These are phyloP conservation scores for Rhizopogon salebrosus DNA, from an alignment of 768 basidiomycete species.

Conservation along the genomic window DNA sequence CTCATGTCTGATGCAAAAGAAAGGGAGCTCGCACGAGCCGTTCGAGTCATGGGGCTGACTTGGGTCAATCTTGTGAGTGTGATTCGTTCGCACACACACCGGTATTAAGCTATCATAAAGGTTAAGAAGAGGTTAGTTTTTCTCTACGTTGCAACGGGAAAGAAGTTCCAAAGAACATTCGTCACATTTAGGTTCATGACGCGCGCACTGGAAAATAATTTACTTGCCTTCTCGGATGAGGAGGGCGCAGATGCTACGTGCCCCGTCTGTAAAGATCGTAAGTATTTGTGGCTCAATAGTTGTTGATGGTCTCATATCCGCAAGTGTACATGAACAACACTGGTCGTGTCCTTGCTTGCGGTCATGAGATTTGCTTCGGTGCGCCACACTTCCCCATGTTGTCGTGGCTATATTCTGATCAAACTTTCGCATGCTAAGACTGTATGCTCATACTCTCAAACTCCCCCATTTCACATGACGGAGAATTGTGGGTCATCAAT, in stretches of 20 bases:
- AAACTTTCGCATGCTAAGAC: slow-evolving; percentile 28
- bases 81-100: background rate
- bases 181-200: slow-evolving; percentile 35
- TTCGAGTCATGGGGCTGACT: slow-evolving; percentile 37
- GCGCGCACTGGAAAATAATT: slow-evolving; percentile 40
- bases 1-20: slow-evolving; percentile 43
- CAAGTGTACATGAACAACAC: slow-evolving; percentile 44
- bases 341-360: slow-evolving; percentile 59
- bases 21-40: slow-evolving; percentile 54
- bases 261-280: slow-evolving; percentile 64
- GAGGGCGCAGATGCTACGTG: slow-evolving; percentile 46
- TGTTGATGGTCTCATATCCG: background rate
- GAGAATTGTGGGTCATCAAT: slow-evolving; percentile 46
- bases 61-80: slow-evolving; percentile 23
- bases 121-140: slow-evolving; percentile 32
- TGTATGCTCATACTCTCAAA: slow-evolving; percentile 51
- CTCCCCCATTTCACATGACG: slow-evolving; percentile 48
- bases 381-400: slow-evolving; percentile 7
- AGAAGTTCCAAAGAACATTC: background rate
- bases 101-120: slow-evolving; percentile 10
- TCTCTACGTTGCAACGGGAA: background rate
- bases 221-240: slow-evolving; percentile 43
- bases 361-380: slow-evolving; percentile 65
- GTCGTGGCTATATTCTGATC: background rate
- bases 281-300: slow-evolving; percentile 10